Evolutionary conservation across 2,329 filamentous ascomycete genomes (phyloP), one percentile per base, ranked within the genome.

Genomic region (Karstenula rhodostoma): DNA sequence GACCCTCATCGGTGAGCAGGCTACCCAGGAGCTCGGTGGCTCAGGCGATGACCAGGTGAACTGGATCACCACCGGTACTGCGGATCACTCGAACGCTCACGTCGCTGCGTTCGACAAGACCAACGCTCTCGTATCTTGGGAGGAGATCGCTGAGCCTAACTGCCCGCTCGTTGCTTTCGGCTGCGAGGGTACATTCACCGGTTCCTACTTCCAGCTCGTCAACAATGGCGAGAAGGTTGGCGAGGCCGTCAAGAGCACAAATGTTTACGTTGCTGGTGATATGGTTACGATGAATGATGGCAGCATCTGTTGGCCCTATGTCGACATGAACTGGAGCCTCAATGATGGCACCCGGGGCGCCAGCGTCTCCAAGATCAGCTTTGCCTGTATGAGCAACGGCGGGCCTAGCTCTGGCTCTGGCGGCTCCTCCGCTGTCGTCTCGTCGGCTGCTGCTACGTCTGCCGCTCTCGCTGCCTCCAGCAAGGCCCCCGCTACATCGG

Each of bases 301-400:
- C 23, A 80, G 84, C 50, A 80, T 89, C 67, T 89, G 87, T 80
- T 89, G 85, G 85, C 85, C 85, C 27, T 87, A 87, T 63, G 84
- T 86, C 56, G 79, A 79, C 71, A 86, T 86, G 83, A 77, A 77
- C 35, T 87, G 85, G 85, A 71, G 57, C 17, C 70, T 74, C 74
- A 82, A 70, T 79, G 81, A 33, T 63, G 78, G 52, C 67, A 77
- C 57, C 73, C 75, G 35, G 33, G 50, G 63, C 67, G 77, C 58
- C 12, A 67, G 56, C 12, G 68, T 68, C 23, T 72, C 73, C 59
- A 80, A 82, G 67, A 85, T 87, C 62, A 85, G 82, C 58, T 87
- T 87, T 69, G 85, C 85, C 52, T 87, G 85, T 62, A 78, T 79
- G 70, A 73, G 66, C 58, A 59, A 66, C 25, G 62, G 63, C 52